Evolutionary conservation across 1,284 basidiomycete species (phyloP), one percentile per base, ranked within the genome.

Genomic region (Leccinum variabile): DNA sequence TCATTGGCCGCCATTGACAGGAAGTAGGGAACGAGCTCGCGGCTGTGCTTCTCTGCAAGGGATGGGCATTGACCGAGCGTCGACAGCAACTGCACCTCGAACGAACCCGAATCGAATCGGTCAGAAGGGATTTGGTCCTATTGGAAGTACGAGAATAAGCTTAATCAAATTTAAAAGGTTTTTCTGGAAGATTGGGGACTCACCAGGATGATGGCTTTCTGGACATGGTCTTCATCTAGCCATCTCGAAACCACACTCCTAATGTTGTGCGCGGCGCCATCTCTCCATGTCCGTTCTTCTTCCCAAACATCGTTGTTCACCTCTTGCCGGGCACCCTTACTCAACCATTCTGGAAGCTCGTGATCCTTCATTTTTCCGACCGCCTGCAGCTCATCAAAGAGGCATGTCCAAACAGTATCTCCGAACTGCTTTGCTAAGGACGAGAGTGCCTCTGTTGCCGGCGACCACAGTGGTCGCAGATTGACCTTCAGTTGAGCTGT

Each of bases 401-500:
- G 68, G 7, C 88, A 72, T 1, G 70, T 63, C 95, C 95, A 97
- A 0, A 94, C 84, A 0, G 82, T 64, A 66, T 92, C 87, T 0
- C 85, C 87, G 65, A 88, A 87, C 22, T 83, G 77, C 37, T 82
- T 79, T 0, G 85, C 77, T 41, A 95, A 73, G 0, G 80, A 77
- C 0, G 85, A 82, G 2, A 98, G 76, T 0, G 91, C 88, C 7
- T 83, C 82, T 16, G 87, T 83, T 2, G 94, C 86, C n/a, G 95
- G 90, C 5, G 85, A 83, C 91, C 95, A 98, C 11, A 97, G 70
- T 0, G 96, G 96, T 37, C 92, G 84, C 54, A 97, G 79, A 73
- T 95, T 95, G 67, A 97, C 90, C 77, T 97, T 97, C 56, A 97
- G 79, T 74, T 97, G 95, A 2, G 90, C 92, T 87, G 66, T n/a